Base-by-base conservation (phyloP, 148 eudicot genomes). In the Rhododendron griersonianum region DNA sequence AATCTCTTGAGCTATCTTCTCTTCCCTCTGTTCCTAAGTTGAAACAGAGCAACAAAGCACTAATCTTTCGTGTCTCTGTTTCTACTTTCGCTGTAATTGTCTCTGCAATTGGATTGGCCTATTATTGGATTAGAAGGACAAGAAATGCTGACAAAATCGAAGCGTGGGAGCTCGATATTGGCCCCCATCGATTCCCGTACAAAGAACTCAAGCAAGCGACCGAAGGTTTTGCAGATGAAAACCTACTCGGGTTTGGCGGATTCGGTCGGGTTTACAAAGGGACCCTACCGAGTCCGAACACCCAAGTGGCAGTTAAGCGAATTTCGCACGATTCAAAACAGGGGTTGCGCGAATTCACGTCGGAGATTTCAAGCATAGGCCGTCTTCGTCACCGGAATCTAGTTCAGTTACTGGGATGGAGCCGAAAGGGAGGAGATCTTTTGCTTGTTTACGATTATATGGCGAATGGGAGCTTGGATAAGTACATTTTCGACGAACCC, bases 381-480 rank as follows among this genome's bases (percentile, higher is more conserved):
- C 81, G 89, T n/a, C 88, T 92, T 19, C 75, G 94, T 23, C 94
- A 91, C 80, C 84, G 92, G 55, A 88, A 91, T 71, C 67, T 91
- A 57, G 94, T 89, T 35, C 92, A 84, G 57, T 85, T 92, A 28
- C 44, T 88, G 47, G 95, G 95, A 4, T 93, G 91, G 86, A 89
- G 92, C 75, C 86, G 92, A 21, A 81, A 90, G 33, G 85, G 81
- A 85, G 91, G 76, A 1, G 96, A 93, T 80, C 83, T 93, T 15
- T 75, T 92, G 39, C 86, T 93, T 65, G 93, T 93, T 23, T 93
- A 93, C 78, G 94, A 93, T 57, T 93, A 69, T 74, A 92, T 93
- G 93, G 91, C 92, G 19, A 93, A 93, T 84, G 94, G 94, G 67
- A 93, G 94, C 86, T 85, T 93, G 11, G 94, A 93, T 50, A 91